phyloP scores from a whole-genome alignment of 1,284 basidiomycete genomes.

The Sporisorium exsertum region DNA sequence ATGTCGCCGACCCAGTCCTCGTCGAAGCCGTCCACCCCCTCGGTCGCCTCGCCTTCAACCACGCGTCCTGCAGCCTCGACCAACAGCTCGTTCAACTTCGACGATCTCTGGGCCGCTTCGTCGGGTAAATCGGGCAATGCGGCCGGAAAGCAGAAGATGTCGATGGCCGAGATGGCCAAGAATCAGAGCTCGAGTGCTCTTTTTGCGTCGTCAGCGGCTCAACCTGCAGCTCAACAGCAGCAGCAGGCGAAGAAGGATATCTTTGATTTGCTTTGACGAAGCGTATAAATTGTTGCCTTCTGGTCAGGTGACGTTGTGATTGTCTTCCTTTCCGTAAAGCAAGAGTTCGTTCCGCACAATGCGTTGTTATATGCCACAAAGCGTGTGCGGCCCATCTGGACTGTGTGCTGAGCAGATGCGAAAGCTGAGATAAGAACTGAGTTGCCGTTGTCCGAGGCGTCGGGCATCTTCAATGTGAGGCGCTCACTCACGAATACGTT shows the following conservation, averaged over 20 bases:
- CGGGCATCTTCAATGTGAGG: too few species aligned
- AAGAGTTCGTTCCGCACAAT: neutral
- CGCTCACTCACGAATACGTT: too few species aligned
- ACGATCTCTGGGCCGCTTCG: conserved; percentile 89
- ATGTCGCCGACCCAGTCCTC: conserved; percentile 24
- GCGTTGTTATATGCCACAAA: neutral
- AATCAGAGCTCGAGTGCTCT: conserved; percentile 60
- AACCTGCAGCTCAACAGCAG: conserved; percentile 25
- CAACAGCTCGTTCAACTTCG: conserved; percentile 74
- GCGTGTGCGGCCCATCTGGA: neutral
- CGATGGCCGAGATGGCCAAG: conserved; percentile 69
- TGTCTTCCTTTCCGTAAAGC: neutral
- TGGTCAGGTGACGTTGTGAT: neutral
- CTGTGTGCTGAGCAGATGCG: neutral
- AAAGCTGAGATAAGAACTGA: neutral
- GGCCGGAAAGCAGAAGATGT: conserved; percentile 60
- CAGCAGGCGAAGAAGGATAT: conserved; percentile 55
- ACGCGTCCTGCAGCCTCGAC: conserved; percentile 31
- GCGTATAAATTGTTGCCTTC: neutral
- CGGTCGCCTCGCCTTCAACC: conserved; percentile 14
- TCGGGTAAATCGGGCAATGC: conserved; percentile 72
- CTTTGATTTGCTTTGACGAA: conserved; percentile 53
- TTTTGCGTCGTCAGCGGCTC: conserved; percentile 27
- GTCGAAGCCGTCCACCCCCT: conserved; percentile 31
- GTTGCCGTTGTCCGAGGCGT: neutral